These are phyloP conservation scores for Geranium incanum DNA, from an alignment of 441 rosid genomes.

Conservation along the genomic window DNA sequence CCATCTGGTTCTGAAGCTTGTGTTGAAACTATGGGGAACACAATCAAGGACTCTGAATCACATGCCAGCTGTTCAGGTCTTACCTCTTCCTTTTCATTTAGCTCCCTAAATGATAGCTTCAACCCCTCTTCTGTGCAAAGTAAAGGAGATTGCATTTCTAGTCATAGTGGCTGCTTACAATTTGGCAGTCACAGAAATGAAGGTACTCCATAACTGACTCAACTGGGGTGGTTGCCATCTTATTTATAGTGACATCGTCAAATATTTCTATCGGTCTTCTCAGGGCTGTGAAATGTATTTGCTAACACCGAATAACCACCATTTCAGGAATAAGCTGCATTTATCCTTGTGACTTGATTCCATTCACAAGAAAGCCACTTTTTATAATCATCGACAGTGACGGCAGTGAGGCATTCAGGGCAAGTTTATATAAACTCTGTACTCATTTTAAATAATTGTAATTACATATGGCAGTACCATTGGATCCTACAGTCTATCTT, in stretches of 20 bases:
- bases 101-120: conserved; percentile 31
- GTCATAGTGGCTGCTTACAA: conserved; percentile 38
- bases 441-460: neutral
- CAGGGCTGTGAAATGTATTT: conserved; percentile 9
- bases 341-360: conserved; percentile 79
- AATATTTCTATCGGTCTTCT: conserved; percentile 5
- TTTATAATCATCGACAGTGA: conserved; percentile 79
- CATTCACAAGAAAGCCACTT: conserved; percentile 86
- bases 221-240: conserved; percentile 6
- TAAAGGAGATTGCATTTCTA: conserved; percentile 40
- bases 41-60: conserved; percentile 44
- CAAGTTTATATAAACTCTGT: conserved; percentile 25
- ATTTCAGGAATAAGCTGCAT: conserved; percentile 70
- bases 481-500: neutral
- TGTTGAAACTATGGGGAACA: conserved; percentile 37
- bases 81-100: conserved; percentile 34
- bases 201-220: conserved; percentile 40
- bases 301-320: conserved; percentile 19
- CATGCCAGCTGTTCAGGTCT: conserved; percentile 39
- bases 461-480: neutral
- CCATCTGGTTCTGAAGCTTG: conserved; percentile 43
- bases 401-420: conserved; percentile 63
- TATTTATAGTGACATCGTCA: neutral
- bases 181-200: conserved; percentile 69
- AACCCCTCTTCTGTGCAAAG: conserved; percentile 38